A percentile compares a stretch with the other conserved stretches of the same genome.
phyloP scores from a whole-genome alignment of 371 early-diverging fungal genomes.

The Rhizopus delemar region DNA sequence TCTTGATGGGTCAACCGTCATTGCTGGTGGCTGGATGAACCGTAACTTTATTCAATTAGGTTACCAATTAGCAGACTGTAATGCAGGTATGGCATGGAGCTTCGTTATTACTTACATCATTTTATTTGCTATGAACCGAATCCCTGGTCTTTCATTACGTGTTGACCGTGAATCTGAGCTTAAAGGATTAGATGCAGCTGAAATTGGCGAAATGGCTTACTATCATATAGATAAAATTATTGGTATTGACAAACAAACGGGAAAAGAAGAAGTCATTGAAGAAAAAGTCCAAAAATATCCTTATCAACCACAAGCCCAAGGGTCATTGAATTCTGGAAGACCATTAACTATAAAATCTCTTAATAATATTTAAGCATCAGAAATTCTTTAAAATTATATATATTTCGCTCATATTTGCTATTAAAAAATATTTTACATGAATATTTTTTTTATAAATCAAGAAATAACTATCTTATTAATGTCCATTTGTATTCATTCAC shows the following conservation, averaged over 20 bases:
- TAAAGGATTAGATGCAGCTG: conserved; percentile 73
- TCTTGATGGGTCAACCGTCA: conserved; percentile 68
- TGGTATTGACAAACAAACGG: conserved; percentile 38
- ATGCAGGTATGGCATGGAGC: conserved; percentile 78
- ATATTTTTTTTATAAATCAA: too few relatives aligned
- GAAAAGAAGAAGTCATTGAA: conserved; percentile 40
- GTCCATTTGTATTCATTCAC: too few relatives aligned
- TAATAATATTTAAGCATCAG: conserved; percentile 17
- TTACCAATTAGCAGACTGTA: conserved; percentile 78
- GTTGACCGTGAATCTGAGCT: conserved; percentile 69
- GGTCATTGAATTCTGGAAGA: conserved; percentile 23
- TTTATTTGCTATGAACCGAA: conserved; percentile 74
- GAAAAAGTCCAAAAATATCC: conserved; percentile 37
- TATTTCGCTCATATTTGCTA: too few relatives aligned
- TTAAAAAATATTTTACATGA: too few relatives aligned
- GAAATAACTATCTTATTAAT: too few relatives aligned
- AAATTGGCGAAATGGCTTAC: conserved; percentile 79
- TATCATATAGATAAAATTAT: conserved; percentile 52
- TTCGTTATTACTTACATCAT: conserved; percentile 76
- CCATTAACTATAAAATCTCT: conserved; percentile 17
- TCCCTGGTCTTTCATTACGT: conserved; percentile 77
- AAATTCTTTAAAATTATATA: too few relatives aligned
- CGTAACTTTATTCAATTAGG: conserved; percentile 79
- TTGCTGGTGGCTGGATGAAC: conserved; percentile 83
- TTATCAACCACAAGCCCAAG: conserved; percentile 23